phyloP scores from a whole-genome alignment of 257 asterid genomes.

The Capsicum rhomboideum region DNA sequence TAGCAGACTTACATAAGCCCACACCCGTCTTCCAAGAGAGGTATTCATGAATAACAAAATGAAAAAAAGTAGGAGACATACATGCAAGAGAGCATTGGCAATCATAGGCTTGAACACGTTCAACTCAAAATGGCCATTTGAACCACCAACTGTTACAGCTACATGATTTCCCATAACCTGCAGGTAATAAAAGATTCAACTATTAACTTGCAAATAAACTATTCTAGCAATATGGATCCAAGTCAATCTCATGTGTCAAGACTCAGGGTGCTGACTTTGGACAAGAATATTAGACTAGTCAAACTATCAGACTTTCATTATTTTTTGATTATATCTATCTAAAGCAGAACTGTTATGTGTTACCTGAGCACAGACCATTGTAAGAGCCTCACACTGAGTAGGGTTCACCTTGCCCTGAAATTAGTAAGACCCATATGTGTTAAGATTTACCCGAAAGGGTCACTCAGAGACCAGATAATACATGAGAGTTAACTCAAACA shows the following conservation, averaged over 20 bases:
- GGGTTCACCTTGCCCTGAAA: slow-evolving; percentile 96
- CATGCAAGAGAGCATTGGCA: slow-evolving; percentile 76
- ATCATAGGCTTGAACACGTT: slow-evolving; percentile 91
- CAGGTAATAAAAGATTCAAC: neutral
- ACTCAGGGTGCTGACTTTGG: neutral
- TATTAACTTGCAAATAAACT: neutral
- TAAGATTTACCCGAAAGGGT: neutral
- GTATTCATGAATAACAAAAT: neutral
- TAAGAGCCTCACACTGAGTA: slow-evolving; percentile 94
- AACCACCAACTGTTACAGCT: slow-evolving; percentile 75
- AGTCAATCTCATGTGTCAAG: neutral
- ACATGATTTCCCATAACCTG: slow-evolving; percentile 93
- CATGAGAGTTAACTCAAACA: neutral
- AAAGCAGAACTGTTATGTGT: neutral
- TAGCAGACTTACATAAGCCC: neutral
- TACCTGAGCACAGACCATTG: slow-evolving; percentile 99
- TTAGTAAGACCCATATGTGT: neutral
- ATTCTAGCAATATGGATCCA: neutral
- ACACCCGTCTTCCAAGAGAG: neutral
- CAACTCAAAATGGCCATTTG: slow-evolving; percentile 87
- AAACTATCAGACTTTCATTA: neutral
- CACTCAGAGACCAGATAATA: neutral
- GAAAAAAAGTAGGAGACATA: slow-evolving; percentile 12
- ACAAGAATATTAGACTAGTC: neutral
- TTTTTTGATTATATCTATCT: neutral